A percentile compares a stretch with the other conserved stretches of the same genome.
phyloP scores from a whole-genome alignment of 2,329 filamentous ascomycete genomes.

The Volutella citrinella region DNA sequence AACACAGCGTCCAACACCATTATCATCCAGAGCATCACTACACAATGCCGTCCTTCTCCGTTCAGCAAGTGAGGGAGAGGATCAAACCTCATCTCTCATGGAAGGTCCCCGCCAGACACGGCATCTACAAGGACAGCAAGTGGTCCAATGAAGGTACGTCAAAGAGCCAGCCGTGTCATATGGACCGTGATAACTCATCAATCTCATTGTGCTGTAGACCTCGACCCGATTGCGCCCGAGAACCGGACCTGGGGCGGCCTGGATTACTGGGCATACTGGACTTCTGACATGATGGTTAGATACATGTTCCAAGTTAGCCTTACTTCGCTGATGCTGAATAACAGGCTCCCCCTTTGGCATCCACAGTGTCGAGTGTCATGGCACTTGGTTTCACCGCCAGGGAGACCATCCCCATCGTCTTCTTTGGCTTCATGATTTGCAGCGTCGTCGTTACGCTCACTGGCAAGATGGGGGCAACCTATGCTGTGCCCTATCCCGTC shows the following conservation, averaged over 20 bases:
- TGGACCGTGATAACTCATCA: neutral
- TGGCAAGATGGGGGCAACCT: conserved; percentile 3
- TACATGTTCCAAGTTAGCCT: neutral
- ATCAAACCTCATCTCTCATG: conserved; percentile 4
- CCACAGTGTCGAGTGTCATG: conserved; percentile 6
- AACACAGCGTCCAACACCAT: neutral
- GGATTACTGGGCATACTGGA: conserved; percentile 5
- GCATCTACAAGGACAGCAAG: conserved; percentile 2
- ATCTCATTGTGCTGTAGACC: conserved; percentile 2
- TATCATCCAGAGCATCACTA: no score
- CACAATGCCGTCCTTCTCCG: conserved; percentile 4
- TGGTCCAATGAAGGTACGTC: conserved; percentile 4
- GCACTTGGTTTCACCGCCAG: conserved; percentile 3
- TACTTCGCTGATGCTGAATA: neutral
- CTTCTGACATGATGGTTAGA: conserved; percentile 4
- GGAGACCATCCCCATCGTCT: conserved; percentile 4
- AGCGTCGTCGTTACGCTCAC: conserved; percentile 2
- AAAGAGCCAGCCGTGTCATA: no score
- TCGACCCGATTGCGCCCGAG: conserved; percentile 3
- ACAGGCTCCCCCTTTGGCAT: conserved; percentile 5
- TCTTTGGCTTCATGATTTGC: conserved; percentile 4
- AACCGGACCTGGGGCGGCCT: conserved; percentile 3
- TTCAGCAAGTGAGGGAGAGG: conserved; percentile 2
- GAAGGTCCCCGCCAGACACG: conserved; percentile 2
- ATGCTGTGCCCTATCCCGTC: conserved; percentile 3